Base-by-base conservation (phyloP, 352 stramenopile species). In the Globisporangium spinosum region DNA sequence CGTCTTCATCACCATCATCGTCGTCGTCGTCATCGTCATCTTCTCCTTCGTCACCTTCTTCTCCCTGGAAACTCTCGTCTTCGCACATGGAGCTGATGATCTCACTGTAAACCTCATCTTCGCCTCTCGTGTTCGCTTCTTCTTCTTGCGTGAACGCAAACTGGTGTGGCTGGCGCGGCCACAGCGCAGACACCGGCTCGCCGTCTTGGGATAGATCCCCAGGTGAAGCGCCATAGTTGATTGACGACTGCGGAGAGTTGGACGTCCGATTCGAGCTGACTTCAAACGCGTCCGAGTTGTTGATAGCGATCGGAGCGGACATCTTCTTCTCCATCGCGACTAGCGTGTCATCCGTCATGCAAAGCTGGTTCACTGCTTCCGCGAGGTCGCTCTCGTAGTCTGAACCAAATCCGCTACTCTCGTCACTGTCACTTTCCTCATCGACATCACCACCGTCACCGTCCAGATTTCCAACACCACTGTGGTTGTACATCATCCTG, bases 101-200 rank as follows among this genome's bases (percentile, higher is more conserved):
- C 62, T 95, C 87, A 45, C 82, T 91, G 74, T 95, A 95, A 6
- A 95, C 81, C 63, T 93, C 87, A 38, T 93, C 87, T 70, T 93
- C 82, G 9, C 69, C 78, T 25, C 78, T 72, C 9, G 74, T 54
- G 12, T 78, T 83, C 32, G 74, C 77, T 57, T 94, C 86, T 70
- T 95, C 85, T 64, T 92, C 85, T 67, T 95, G 87, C 15, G 87
- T 92, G 58, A 95, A 95, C 8, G 84, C 87, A 64, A 95, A 95
- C 70, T 95, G 82, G 62, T 93, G 83, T 10, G 87, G 87, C 61
- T 90, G 83, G 20, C 87, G 77, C 27, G 87, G 87, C 87, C 87
- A 95, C 12, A 95, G 69, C 8, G 87, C 87, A 38, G 84, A 84
- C 34, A 86, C 77, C 0, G 87, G 87, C 35, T 94, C 84, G 13